These are phyloP conservation scores for Sporothrix variecibatus DNA, from an alignment of 2,329 filamentous ascomycete species.

Conservation along the genomic window DNA sequence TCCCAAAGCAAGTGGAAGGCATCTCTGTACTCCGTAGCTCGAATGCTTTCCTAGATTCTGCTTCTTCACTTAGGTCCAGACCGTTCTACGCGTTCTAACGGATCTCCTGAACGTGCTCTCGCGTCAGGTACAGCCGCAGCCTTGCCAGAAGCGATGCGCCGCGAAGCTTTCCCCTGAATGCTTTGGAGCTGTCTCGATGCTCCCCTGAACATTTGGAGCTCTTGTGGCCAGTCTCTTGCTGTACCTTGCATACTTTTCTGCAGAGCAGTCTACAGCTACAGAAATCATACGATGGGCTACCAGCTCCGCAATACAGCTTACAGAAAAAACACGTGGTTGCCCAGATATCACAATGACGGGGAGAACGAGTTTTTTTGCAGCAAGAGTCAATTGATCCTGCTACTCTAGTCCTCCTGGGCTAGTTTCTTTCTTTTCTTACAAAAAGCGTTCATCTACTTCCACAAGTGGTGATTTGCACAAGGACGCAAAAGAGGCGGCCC, in stretches of 20 bases:
- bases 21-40: neutral
- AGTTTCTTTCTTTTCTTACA: neutral
- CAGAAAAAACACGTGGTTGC: neutral
- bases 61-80: neutral
- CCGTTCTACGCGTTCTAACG: neutral
- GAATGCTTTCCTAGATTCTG: neutral
- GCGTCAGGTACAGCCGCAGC: slow-evolving; percentile 16
- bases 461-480: slow-evolving; percentile 21
- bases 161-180: neutral
- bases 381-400: slow-evolving; percentile 26
- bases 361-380: neutral
- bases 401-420: slow-evolving; percentile 18
- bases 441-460: neutral
- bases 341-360: neutral
- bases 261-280: neutral
- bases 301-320: neutral
- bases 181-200: neutral
- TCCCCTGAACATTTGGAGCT: neutral
- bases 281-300: neutral
- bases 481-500: neutral
- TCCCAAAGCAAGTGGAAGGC: neutral
- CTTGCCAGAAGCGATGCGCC: neutral
- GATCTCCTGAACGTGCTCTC: neutral
- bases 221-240: neutral
- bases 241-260: slow-evolving; percentile 9